phyloP scores from a whole-genome alignment of 345 rosid species.

The Anastatica hierochuntica region DNA sequence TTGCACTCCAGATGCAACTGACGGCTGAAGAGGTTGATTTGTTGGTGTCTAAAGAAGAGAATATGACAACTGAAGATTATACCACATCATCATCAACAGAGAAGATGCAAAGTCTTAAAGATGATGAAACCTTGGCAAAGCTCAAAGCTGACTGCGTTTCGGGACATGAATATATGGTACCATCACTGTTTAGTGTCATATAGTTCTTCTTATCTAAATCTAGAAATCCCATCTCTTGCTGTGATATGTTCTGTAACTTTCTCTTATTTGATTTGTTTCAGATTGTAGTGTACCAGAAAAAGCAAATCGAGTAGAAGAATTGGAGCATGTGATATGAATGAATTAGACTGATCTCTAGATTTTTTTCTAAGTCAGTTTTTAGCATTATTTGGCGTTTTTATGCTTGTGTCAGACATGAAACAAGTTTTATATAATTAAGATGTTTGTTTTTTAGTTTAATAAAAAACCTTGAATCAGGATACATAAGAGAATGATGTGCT shows the following conservation, averaged over 20 bases:
- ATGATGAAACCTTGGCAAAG: slow-evolving; percentile 33
- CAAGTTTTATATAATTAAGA: background rate
- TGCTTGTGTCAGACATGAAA: slow-evolving; percentile 5
- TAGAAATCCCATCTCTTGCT: background rate
- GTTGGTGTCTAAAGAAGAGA: slow-evolving; percentile 26
- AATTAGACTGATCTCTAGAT: background rate
- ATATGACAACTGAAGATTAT: slow-evolving; percentile 1
- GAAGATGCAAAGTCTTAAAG: slow-evolving; percentile 39
- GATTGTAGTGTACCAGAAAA: slow-evolving; percentile 8
- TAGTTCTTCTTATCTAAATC: background rate
- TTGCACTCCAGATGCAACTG: slow-evolving; percentile 50
- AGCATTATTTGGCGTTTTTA: background rate
- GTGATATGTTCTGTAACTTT: background rate
- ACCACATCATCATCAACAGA: slow-evolving; percentile 18
- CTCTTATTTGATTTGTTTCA: slow-evolving; percentile 8
- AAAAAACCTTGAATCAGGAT: slow-evolving; percentile 9
- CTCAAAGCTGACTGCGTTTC: slow-evolving; percentile 1
- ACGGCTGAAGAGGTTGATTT: slow-evolving; percentile 65
- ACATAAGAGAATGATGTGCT: too few species aligned
- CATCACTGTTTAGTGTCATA: background rate
- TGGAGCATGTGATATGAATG: slow-evolving; percentile 5
- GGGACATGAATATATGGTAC: slow-evolving; percentile 10
- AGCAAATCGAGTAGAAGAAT: slow-evolving; percentile 1
- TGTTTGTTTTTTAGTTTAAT: background rate
- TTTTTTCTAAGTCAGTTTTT: background rate